Evolutionary conservation across 129 eudicot species (phyloP).

Genomic region (Helianthus annuus): HanXRQr2.0-SUNRISE NC_035446.2:153488519-153489018

Average conservation of each 20-base stretch:
- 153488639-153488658: slow-evolving; percentile 24
- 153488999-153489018: no score
- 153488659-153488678: slow-evolving; percentile 17
- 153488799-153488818: not conserved
- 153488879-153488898: no score
- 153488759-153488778: slow-evolving; percentile 30
- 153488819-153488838: not conserved
- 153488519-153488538: not conserved
- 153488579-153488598: not conserved
- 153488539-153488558: no score
- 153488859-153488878: no score
- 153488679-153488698: slow-evolving; percentile 19
- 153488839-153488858: not conserved
- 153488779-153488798: slow-evolving; percentile 6
- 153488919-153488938: no score
- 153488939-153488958: no score
- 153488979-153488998: no score
- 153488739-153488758: slow-evolving; percentile 26
- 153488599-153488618: not conserved
- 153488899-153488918: no score
- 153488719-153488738: slow-evolving; percentile 27
- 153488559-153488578: not conserved
- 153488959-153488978: no score
- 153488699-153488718: slow-evolving; percentile 12
- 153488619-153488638: not conserved